Conservation (phyloP, 1,284 basidiomycete species). For the Bjerkandera adusta region DNA sequence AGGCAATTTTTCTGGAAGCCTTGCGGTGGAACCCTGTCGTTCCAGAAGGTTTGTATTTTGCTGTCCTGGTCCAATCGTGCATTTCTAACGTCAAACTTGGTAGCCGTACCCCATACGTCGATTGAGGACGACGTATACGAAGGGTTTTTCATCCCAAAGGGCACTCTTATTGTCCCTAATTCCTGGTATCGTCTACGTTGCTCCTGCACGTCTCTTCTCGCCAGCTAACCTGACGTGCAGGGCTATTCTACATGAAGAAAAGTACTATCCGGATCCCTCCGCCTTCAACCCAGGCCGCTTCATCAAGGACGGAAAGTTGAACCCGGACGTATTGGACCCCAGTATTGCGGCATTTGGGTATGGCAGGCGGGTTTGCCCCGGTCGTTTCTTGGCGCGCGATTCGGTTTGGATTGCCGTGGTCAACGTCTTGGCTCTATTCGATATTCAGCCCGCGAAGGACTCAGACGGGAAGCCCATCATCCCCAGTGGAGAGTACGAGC, state of each 20-base stretch:
- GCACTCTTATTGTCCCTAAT: slow-evolving; percentile 20
- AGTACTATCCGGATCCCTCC: slow-evolving; percentile 24
- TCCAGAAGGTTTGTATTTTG: background rate
- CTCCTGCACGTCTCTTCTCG: background rate
- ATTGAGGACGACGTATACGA: slow-evolving; percentile 19
- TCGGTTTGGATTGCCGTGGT: background rate
- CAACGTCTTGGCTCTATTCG: background rate
- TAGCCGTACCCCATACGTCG: slow-evolving; percentile 20
- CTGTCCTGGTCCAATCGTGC: background rate
- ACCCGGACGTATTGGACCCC: slow-evolving; percentile 28
- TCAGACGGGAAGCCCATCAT: background rate
- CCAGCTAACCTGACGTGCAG: slow-evolving; percentile 10
- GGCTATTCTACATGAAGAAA: slow-evolving; percentile 26
- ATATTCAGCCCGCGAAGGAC: background rate
- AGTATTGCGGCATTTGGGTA: slow-evolving; percentile 28
- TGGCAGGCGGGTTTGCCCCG: slow-evolving; percentile 30
- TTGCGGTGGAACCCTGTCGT: slow-evolving; percentile 9
- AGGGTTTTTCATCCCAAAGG: slow-evolving; percentile 17
- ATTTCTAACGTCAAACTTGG: no score
- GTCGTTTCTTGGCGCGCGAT: background rate
- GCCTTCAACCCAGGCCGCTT: slow-evolving; percentile 25
- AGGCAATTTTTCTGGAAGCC: slow-evolving; percentile 5
- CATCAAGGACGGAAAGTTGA: slow-evolving; percentile 11
- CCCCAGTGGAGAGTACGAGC: background rate
- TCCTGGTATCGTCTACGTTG: slow-evolving; percentile 13